Evolutionary conservation across 257 asterid species (phyloP), one percentile per base, ranked within the genome.

Genomic region (Solanum ossicruentum): DNA sequence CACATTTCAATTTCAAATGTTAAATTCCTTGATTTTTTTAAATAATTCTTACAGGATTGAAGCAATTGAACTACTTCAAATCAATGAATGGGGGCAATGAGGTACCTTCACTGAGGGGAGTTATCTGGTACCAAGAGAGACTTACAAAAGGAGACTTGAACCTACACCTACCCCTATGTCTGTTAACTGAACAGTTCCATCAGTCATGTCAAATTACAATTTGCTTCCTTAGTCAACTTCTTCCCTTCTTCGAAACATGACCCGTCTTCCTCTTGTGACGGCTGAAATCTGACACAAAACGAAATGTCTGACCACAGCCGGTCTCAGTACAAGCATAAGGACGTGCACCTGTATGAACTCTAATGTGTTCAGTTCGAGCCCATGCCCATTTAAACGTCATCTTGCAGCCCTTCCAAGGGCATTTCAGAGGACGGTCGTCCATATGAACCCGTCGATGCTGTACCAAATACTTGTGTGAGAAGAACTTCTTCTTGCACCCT

Each of bases 351-450:
- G 99, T 97, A 78, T 97, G 99, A 80, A 97, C 99, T 63, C 99
- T 91, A 20, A 97, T 93, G 89, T 97, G 99, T 83, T 97, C 99
- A 1, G 99, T 97, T 72, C 98, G 86, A 8, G 99, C 99, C 99
- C 99, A 97, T 10, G 99, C 98, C 99, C 99, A 97, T 88, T 97
- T 97, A 85, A 97, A 97, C 0, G 98, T 77, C 99, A 97, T 97
- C 93, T 93, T 97, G 94, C 99, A 97, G 66, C 99, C 99, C 87
- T 92, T 95, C 99, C 99, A 97, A 2, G 99, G 99, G 80, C 99
- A 97, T 85, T 95, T 95, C 85, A 97, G 94, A 52, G 99, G 99
- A 65, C 99, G 98, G 36, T 97, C 98, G 26, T 97, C 99, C 93
- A 92, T 21, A 89, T 97, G 99, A 66, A 97, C 99, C 20, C 99